A percentile compares a stretch with the other conserved stretches of the same genome.
Conservation (phyloP, 345 rosid species). For the Raphanus sativus region DNA sequence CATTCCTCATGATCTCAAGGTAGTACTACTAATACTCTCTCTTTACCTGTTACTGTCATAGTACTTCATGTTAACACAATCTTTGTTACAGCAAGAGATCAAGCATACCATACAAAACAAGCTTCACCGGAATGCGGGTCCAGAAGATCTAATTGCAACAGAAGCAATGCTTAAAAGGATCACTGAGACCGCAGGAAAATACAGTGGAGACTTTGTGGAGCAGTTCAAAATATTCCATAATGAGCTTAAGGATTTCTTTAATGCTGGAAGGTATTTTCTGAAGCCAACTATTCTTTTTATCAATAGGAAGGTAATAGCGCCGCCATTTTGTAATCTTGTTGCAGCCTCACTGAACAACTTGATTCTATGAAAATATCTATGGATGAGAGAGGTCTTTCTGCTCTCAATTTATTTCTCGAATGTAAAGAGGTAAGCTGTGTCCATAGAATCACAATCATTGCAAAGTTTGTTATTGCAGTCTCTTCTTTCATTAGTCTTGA, state of each 20-base stretch:
- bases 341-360: constrained; percentile 94
- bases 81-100: constrained; percentile 82
- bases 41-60: constrained; percentile 10
- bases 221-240: constrained; percentile 86
- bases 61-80: constrained; percentile 5
- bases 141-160: constrained; percentile 96
- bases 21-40: constrained; percentile 40
- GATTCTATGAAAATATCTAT: constrained; percentile 76
- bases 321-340: constrained; percentile 24
- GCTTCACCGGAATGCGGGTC: constrained; percentile 97
- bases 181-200: constrained; percentile 80
- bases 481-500: constrained; percentile 15
- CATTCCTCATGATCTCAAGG: constrained; percentile 99
- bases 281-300: too few relatives aligned
- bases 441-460: background rate
- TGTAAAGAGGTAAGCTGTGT: constrained; percentile 61
- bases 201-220: constrained; percentile 80
- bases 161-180: constrained; percentile 95
- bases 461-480: constrained; percentile 4
- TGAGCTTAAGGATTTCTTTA: constrained; percentile 97
- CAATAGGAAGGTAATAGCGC: too few relatives aligned
- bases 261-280: constrained; percentile 83
- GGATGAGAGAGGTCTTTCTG: constrained; percentile 62
- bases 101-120: constrained; percentile 97
- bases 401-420: constrained; percentile 64